Evolutionary conservation across 768 basidiomycete species (phyloP).

Genomic region (Hemileccinum rubropunctum): DNA sequence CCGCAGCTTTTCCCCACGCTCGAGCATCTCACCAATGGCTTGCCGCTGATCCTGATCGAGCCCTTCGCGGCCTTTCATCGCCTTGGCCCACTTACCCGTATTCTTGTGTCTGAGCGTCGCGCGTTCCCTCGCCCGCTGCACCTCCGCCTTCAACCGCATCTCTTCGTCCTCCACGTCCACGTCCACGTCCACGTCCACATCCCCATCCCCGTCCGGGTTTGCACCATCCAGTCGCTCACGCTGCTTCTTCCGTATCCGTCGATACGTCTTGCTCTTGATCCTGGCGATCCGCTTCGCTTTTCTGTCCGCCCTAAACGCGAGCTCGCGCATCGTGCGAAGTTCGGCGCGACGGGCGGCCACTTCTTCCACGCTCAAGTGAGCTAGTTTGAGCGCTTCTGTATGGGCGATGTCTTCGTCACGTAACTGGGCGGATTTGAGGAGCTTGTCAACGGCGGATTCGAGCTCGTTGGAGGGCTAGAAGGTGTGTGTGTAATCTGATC

Average conservation of each 20-base stretch:
- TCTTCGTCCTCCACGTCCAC: no score
- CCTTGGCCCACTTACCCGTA: slow-evolving; percentile 84
- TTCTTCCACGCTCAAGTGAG: slow-evolving; percentile 82
- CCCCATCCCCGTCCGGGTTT: slow-evolving; percentile 35
- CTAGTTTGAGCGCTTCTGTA: slow-evolving; percentile 81
- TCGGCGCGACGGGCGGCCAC: slow-evolving; percentile 78
- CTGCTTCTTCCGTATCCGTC: slow-evolving; percentile 79
- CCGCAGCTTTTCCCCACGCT: slow-evolving; percentile 74
- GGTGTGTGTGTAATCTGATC: not conserved
- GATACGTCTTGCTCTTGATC: slow-evolving; percentile 94
- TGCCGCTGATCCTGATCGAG: slow-evolving; percentile 58
- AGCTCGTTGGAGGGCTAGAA: slow-evolving; percentile 76
- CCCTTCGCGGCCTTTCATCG: slow-evolving; percentile 67
- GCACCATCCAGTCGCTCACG: slow-evolving; percentile 55
- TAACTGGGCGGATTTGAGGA: slow-evolving; percentile 79
- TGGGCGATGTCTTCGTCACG: slow-evolving; percentile 76
- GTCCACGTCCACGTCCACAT: slow-evolving; percentile 31
- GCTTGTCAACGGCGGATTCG: slow-evolving; percentile 78
- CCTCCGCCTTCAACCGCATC: slow-evolving; percentile 63
- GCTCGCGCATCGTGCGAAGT: slow-evolving; percentile 84
- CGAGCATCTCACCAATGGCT: slow-evolving; percentile 84
- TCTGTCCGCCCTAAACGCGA: slow-evolving; percentile 89
- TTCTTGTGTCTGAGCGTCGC: slow-evolving; percentile 88
- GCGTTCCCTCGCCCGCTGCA: slow-evolving; percentile 80
- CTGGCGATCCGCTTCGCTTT: slow-evolving; percentile 89